phyloP scores from a whole-genome alignment of 1,284 basidiomycete genomes.

The Porodaedalea pini region DNA sequence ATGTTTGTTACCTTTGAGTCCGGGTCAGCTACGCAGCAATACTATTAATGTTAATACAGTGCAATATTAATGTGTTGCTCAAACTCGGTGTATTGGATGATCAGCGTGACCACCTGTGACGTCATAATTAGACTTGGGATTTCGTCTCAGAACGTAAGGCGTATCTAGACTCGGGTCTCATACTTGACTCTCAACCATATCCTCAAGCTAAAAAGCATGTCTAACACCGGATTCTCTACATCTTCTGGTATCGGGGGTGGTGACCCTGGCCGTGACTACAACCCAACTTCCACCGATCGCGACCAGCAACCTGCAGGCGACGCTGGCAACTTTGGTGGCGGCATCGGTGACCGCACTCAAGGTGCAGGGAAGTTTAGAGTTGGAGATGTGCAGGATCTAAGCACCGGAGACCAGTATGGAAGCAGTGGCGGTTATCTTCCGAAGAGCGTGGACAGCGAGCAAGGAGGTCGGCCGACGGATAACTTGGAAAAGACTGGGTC shows the following conservation, averaged over 20 bases:
- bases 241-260: conserved; percentile 14
- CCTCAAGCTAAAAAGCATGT: not conserved
- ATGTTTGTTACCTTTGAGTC: too few species aligned
- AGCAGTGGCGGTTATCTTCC: conserved; percentile 17
- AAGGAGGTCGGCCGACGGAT: not conserved
- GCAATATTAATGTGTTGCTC: too few species aligned
- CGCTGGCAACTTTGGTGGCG: conserved; percentile 10
- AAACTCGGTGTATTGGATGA: too few species aligned
- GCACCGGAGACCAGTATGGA: conserved; percentile 17
- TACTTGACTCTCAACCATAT: not conserved
- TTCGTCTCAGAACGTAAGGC: too few species aligned
- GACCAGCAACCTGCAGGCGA: conserved; percentile 12
- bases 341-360: conserved; percentile 18
- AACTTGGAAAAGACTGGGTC: not conserved
- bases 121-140: too few species aligned
- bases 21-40: too few species aligned
- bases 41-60: too few species aligned
- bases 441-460: not conserved
- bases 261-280: conserved; percentile 13
- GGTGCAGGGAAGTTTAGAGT: conserved; percentile 4
- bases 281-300: conserved; percentile 14
- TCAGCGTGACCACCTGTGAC: too few species aligned
- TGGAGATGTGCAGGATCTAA: conserved; percentile 8
- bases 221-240: conserved; percentile 3
- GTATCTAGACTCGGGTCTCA: too few species aligned